Percentiles rank a stretch among this genome's conserved stretches.
Evolutionary conservation across 768 basidiomycete genomes (phyloP).

Genomic region (Rossbeevera mucosa): DNA sequence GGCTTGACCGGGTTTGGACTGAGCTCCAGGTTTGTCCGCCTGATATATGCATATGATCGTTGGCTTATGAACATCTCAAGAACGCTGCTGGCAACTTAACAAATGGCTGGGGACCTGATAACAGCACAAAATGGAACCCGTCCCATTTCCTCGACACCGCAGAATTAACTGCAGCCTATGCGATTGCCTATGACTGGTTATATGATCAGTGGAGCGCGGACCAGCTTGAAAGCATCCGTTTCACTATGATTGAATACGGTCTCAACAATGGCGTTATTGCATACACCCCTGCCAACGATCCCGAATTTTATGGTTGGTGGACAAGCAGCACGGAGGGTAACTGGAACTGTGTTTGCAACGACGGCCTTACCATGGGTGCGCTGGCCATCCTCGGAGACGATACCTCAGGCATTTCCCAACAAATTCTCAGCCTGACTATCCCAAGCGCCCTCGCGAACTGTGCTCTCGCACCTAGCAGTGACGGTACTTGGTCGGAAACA

Average conservation of each 20-base stretch:
- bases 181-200: constrained; percentile 94
- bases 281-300: constrained; percentile 38
- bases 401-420: constrained; percentile 61
- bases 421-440: constrained; percentile 64
- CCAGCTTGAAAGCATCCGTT: constrained; percentile 66
- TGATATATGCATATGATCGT: not conserved
- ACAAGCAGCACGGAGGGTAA: constrained; percentile 68
- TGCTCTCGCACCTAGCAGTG: constrained; percentile 51
- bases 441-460: constrained; percentile 78
- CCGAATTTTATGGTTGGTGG: constrained; percentile 71
- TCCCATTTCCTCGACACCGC: constrained; percentile 88
- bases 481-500: constrained; percentile 93
- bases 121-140: constrained; percentile 76
- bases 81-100: constrained; percentile 73
- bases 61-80: constrained; percentile 21
- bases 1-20: constrained; percentile 78
- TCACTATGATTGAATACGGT: constrained; percentile 73
- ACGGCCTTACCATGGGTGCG: constrained; percentile 82
- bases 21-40: constrained; percentile 70
- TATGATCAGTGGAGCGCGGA: constrained; percentile 75
- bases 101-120: constrained; percentile 57
- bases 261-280: constrained; percentile 60
- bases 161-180: constrained; percentile 88
- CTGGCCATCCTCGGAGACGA: constrained; percentile 89
- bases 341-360: constrained; percentile 98